Base-by-base conservation (phyloP, 306 rosid species). In the Phaseolus lunatus region DNA sequence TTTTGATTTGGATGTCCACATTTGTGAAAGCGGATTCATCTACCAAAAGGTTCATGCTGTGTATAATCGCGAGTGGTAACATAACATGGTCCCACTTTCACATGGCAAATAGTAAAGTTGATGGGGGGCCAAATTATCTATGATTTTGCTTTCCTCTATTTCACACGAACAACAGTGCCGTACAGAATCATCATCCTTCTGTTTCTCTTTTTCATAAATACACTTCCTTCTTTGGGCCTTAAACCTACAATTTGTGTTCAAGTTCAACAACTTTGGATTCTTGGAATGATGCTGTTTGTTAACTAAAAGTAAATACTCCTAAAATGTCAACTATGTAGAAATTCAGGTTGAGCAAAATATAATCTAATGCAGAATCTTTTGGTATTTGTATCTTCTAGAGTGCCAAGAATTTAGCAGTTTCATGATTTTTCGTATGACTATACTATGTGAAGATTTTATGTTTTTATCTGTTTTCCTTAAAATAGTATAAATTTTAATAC, bases 11-110 rank as follows among this genome's bases (percentile, higher is more conserved):
- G 50, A 73, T 75, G 31, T 75, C 70, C 83, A 85, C 82, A 20
- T 82, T 85, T 82, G 72, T 48, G 65, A 85, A 74, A 66, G 83
- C 78, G 24, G 77, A 45, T 70, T 44, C 45, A 67, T 73, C 47
- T 5, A 58, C 58, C 75, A 26, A 12, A 44, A 19, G 31, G 80
- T 63, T 73, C 61, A 54, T 84, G 2, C 75, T 83, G 74, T 78
- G 65, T 35, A 31, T 59, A 77, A 85, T 85, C 84, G 78, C 69
- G 78, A 87, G 73, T 77, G 80, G 52, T 69, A 24, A 9, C 48
- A 43, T 61, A 18, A 2, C 2, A 37, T 67, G 90, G 86, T 59
- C 87, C 85, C 82, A 84, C 85, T 64, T 31, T 81, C 89, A 86
- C 88, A 67, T 82, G 89, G 85, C 62, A 70, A 80, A 78, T 67